Percentiles rank a stretch among this genome's conserved stretches.
Evolutionary conservation across 1,284 basidiomycete genomes (phyloP).

Genomic region (Ceraceosorus bombacis): DNA sequence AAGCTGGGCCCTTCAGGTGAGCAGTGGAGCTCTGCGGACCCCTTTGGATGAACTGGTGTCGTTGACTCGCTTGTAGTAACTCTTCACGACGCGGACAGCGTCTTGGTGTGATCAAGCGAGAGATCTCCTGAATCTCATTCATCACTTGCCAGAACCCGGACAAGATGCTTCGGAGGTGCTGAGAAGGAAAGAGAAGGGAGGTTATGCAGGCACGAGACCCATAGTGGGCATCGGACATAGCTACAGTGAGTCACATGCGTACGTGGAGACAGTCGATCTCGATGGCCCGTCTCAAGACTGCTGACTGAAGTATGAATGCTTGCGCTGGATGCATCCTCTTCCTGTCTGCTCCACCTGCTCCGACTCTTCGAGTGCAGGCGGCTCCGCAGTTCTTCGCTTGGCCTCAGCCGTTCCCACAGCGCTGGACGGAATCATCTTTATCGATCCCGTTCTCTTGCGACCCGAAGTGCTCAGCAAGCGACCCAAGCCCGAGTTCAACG

Average conservation of each 20-base stretch:
- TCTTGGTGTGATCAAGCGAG: conserved; percentile 65
- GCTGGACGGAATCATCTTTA: conserved; percentile 65
- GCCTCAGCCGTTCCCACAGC: conserved; percentile 55
- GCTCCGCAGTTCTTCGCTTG: conserved; percentile 55
- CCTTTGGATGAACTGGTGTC: not conserved
- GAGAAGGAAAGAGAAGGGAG: not conserved
- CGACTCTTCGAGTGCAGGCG: conserved; percentile 10
- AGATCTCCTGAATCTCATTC: conserved; percentile 55
- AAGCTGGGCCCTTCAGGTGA: not conserved
- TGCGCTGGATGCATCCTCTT: no score
- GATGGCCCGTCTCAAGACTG: not conserved
- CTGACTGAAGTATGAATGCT: not conserved
- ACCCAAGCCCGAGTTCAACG: no score
- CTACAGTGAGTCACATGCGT: conserved; percentile 58
- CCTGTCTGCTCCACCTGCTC: not conserved
- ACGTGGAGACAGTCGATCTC: no score
- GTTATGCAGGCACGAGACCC: conserved; percentile 16
- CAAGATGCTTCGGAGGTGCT: not conserved
- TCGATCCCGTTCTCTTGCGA: conserved; percentile 67
- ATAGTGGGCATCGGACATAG: conserved; percentile 72
- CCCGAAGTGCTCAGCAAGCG: conserved; percentile 18
- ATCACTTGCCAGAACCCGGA: not conserved
- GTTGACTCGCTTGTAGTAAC: not conserved
- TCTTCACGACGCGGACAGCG: conserved; percentile 44
- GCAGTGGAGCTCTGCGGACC: not conserved